Percentiles rank a stretch among this genome's conserved stretches.
Evolutionary conservation across 208 protist species (phyloP).

Genomic region (Leishmania arabica): DNA sequence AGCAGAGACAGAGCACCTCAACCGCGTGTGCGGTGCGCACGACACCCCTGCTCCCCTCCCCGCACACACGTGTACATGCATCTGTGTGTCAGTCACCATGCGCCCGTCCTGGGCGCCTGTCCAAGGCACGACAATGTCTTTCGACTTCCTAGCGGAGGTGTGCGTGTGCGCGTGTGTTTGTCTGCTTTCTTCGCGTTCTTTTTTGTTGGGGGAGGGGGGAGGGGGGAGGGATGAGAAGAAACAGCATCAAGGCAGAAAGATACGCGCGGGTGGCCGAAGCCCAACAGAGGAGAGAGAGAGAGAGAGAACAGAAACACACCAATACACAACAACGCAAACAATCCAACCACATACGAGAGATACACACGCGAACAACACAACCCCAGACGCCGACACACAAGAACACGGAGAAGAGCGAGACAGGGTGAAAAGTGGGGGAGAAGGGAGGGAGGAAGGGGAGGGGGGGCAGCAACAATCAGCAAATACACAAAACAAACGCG

Average conservation of each 20-base stretch:
- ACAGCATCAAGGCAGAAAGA: neutral
- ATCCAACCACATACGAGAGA: neutral
- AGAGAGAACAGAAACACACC: neutral
- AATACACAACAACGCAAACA: neutral
- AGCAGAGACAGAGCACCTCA: neutral
- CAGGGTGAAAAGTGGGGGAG: neutral
- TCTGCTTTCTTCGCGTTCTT: neutral
- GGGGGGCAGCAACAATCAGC: neutral
- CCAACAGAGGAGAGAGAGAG: neutral
- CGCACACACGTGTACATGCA: neutral
- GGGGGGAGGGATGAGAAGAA: neutral
- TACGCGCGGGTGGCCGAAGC: neutral
- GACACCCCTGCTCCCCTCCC: no score
- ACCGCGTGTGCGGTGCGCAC: neutral
- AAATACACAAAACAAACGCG: slow-evolving; percentile 14
- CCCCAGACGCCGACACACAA: neutral
- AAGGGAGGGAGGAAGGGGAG: neutral
- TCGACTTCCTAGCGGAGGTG: neutral
- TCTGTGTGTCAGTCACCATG: neutral
- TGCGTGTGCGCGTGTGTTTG: neutral
- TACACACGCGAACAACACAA: neutral
- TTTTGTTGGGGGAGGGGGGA: neutral
- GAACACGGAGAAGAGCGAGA: neutral
- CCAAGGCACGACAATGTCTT: neutral
- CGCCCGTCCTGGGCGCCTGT: neutral